Percentiles rank a stretch among this genome's conserved stretches.
Conservation (phyloP, 2,329 filamentous ascomycete species). For the Penicillium vulpinum region DNA sequence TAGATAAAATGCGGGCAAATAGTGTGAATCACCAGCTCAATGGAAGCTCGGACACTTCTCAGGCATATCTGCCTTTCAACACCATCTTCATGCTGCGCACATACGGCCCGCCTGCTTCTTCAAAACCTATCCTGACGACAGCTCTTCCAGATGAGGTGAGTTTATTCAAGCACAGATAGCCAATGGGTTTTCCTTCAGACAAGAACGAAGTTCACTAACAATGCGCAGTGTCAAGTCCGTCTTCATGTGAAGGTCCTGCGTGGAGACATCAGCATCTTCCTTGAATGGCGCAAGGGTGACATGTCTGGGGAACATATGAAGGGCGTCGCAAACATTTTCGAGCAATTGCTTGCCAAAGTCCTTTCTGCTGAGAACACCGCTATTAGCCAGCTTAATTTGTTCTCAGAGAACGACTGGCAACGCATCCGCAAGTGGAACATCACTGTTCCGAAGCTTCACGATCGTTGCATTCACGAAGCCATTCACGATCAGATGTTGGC, state of each 20-base stretch:
- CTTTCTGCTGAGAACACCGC: conserved; percentile 45
- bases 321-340: conserved; percentile 56
- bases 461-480: conserved; percentile 42
- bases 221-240: conserved; percentile 35
- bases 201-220: neutral
- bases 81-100: conserved; percentile 39
- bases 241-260: conserved; percentile 39
- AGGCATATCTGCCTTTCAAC: conserved; percentile 35
- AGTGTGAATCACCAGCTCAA: conserved; percentile 9
- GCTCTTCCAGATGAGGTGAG: conserved; percentile 38
- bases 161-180: neutral
- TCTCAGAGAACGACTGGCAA: conserved; percentile 57
- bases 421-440: conserved; percentile 57
- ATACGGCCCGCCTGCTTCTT: conserved; percentile 23
- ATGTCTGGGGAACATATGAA: conserved; percentile 40
- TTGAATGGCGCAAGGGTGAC: conserved; percentile 42
- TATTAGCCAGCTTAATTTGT: conserved; percentile 53
- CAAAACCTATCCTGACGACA: conserved; percentile 29
- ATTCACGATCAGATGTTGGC: conserved; percentile 41
- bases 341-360: conserved; percentile 52
- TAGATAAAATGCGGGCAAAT: conserved; percentile 28
- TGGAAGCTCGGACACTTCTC: conserved; percentile 13
- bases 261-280: conserved; percentile 37
- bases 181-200: rapidly evolving
- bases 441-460: conserved; percentile 41